A percentile compares a stretch with the other conserved stretches of the same genome.
Evolutionary conservation across 805 yeast species (phyloP).

Genomic region (Scheffersomyces stipitis): DNA sequence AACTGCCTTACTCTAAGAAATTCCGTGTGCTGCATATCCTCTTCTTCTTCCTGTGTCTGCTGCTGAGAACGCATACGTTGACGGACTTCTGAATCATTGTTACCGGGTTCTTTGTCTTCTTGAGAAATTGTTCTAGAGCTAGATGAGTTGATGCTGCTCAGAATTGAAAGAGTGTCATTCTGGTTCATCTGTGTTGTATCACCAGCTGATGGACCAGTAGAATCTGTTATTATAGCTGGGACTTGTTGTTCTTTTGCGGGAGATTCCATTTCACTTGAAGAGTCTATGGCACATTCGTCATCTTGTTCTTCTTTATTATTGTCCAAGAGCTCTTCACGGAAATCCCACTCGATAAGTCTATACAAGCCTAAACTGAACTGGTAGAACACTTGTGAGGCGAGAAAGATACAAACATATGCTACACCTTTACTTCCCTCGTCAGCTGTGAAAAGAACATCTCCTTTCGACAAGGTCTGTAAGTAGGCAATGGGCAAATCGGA

Average conservation of each 20-base stretch:
- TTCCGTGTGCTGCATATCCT: slow-evolving; percentile 18
- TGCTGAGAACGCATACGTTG: not conserved
- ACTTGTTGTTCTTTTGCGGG: not conserved
- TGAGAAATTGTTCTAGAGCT: not conserved
- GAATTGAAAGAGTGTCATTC: not conserved
- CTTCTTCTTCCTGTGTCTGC: slow-evolving; percentile 11
- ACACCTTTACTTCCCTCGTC: slow-evolving; percentile 72
- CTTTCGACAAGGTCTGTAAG: slow-evolving; percentile 66
- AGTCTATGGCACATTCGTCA: too few relatives aligned
- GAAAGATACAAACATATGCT: slow-evolving; percentile 78
- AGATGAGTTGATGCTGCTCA: not conserved
- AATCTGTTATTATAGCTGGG: too few relatives aligned
- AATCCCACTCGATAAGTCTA: slow-evolving; percentile 68
- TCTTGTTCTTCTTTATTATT: slow-evolving; percentile 4
- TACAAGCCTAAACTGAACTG: slow-evolving; percentile 79
- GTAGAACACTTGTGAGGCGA: slow-evolving; percentile 63
- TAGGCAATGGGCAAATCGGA: slow-evolving; percentile 87
- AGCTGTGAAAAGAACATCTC: slow-evolving; percentile 52
- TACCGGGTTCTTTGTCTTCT: slow-evolving; percentile 2
- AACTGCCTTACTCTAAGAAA: slow-evolving; percentile 15
- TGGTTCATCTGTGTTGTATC: not conserved
- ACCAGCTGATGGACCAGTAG: not conserved
- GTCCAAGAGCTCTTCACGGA: slow-evolving; percentile 38
- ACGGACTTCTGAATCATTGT: too few relatives aligned
- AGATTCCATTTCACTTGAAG: too few relatives aligned